Conservation (phyloP, 805 yeast genomes). For the Wickerhamomyces xylosicus region DNA sequence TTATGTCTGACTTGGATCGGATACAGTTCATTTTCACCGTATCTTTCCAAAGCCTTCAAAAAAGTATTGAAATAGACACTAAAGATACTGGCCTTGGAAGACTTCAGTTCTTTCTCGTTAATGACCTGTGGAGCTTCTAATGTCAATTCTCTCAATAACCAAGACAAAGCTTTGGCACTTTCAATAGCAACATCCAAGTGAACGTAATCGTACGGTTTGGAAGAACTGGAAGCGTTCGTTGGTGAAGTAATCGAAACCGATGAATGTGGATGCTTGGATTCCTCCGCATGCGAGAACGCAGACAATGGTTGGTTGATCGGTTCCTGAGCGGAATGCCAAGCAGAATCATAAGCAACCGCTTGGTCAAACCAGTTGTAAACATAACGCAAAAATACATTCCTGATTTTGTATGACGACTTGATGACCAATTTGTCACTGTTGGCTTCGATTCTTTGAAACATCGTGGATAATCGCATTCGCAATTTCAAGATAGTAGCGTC, state of each 20-base stretch:
- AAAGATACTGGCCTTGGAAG: slow-evolving; percentile 51
- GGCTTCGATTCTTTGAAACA: slow-evolving; percentile 25
- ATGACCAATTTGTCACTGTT: slow-evolving; percentile 25
- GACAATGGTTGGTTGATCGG: no score
- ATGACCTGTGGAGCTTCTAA: slow-evolving; percentile 50
- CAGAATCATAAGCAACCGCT: slow-evolving; percentile 33
- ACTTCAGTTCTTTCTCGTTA: slow-evolving; percentile 39
- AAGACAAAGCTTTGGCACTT: slow-evolving; percentile 46
- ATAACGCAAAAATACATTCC: slow-evolving; percentile 37
- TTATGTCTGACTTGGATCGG: slow-evolving; percentile 39
- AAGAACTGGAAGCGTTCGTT: no score
- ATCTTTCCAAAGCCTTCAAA: slow-evolving; percentile 30
- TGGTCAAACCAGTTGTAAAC: slow-evolving; percentile 45
- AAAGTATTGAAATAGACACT: slow-evolving; percentile 62
- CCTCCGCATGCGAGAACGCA: no score
- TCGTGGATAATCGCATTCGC: slow-evolving; percentile 32
- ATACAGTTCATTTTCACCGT: slow-evolving; percentile 23
- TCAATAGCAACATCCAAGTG: slow-evolving; percentile 56
- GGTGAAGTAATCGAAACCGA: no score
- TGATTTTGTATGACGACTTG: slow-evolving; percentile 33
- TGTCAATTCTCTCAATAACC: slow-evolving; percentile 43
- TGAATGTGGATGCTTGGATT: no score
- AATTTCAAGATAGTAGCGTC: slow-evolving; percentile 20
- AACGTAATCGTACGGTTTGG: slow-evolving; percentile 34
- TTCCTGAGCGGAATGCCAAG: slow-evolving; percentile 1